Conservation (phyloP, 768 basidiomycete species). For the Suillus subaureus region DNA sequence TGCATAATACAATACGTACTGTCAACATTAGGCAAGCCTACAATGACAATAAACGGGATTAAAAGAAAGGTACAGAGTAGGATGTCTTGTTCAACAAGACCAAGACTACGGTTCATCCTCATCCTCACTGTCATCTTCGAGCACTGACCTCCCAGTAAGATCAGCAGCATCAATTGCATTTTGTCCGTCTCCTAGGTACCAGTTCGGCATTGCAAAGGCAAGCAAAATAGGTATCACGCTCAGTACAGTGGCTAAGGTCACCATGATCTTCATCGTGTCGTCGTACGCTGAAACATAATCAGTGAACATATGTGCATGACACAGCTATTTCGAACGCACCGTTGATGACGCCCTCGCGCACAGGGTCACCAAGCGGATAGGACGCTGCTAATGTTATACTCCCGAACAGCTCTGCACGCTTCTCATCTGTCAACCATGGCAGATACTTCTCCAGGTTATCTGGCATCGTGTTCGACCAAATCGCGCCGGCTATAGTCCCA, state of each 20-base stretch:
- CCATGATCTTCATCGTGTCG: conserved; percentile 59
- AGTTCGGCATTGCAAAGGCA: conserved; percentile 63
- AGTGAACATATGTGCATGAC: not conserved
- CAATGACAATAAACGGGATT: too few species aligned
- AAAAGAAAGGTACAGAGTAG: not conserved
- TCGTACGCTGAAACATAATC: conserved; percentile 42
- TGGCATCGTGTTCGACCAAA: conserved; percentile 73
- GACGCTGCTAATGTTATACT: conserved; percentile 54
- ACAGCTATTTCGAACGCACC: conserved; percentile 31
- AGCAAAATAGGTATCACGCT: conserved; percentile 61
- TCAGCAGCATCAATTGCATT: conserved; percentile 59
- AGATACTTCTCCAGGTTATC: conserved; percentile 55
- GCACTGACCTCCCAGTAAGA: conserved; percentile 18
- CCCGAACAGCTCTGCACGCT: conserved; percentile 52
- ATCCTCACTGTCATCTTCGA: not conserved
- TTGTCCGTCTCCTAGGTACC: conserved; percentile 69
- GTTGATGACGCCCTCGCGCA: conserved; percentile 65
- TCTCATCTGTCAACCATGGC: conserved; percentile 45
- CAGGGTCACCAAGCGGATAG: conserved; percentile 53
- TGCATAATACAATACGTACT: too few species aligned
- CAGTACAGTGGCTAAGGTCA: conserved; percentile 53
- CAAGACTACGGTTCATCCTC: not conserved
- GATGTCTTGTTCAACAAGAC: not conserved
- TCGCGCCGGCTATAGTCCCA: conserved; percentile 51
- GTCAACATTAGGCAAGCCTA: too few species aligned